Conservation (phyloP, 2,329 filamentous ascomycete genomes). For the Colletotrichum phormii region DNA sequence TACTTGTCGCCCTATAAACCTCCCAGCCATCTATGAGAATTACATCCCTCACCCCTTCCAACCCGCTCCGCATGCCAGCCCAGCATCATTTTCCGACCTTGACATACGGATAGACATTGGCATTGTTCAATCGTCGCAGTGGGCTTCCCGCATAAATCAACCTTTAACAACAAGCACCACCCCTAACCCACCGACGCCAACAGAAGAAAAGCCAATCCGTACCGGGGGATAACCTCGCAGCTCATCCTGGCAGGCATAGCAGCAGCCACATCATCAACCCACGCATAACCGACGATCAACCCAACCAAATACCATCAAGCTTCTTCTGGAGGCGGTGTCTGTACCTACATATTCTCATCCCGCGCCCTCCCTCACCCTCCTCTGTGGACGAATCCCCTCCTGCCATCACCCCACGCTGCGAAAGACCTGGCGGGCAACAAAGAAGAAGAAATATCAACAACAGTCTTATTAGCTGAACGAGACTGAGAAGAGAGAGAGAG, state of each 20-base stretch:
- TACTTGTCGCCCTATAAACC: constrained; percentile 2
- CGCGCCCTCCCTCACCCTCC: not conserved
- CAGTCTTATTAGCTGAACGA: not conserved
- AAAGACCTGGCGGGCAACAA: not conserved
- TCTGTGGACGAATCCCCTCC: not conserved
- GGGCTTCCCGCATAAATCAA: constrained; percentile 20
- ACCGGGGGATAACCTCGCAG: constrained; percentile 11
- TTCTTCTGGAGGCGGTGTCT: constrained; percentile 3
- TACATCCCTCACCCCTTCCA: not conserved
- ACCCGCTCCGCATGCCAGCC: constrained; percentile 17
- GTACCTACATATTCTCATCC: constrained; percentile 25
- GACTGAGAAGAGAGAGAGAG: not conserved
- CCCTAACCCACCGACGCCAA: constrained; percentile 26
- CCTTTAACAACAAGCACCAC: not conserved
- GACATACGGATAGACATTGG: constrained; percentile 21
- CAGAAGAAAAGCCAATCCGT: constrained; percentile 2
- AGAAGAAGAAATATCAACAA: not conserved
- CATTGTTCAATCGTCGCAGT: not conserved
- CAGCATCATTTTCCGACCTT: constrained; percentile 9
- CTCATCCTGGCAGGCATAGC: constrained; percentile 19
- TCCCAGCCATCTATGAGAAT: constrained; percentile 26
- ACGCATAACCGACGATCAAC: constrained; percentile 29
- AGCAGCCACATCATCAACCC: constrained; percentile 28
- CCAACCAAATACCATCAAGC: not conserved
- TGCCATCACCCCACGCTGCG: constrained; percentile 24